Percentiles rank a stretch among this genome's conserved stretches.
Conservation (phyloP, 108 stramenopile species). For the Discostella pseudostelligera region DNA sequence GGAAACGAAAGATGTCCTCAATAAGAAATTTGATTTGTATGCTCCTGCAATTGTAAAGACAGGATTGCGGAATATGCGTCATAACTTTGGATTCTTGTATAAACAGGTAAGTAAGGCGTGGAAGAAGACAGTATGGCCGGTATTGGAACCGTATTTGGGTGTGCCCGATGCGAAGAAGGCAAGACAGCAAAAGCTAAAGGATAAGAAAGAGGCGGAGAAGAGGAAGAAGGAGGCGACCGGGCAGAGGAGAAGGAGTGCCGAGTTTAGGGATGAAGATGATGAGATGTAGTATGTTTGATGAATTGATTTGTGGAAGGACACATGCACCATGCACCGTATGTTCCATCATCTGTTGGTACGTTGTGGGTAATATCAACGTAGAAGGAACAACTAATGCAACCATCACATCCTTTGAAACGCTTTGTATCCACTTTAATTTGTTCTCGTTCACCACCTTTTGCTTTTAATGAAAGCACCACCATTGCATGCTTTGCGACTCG, state of each 20-base stretch:
- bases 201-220: conserved; percentile 64
- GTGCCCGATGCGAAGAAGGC: conserved; percentile 71
- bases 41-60: conserved; percentile 74
- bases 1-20: conserved; percentile 56
- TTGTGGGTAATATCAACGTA: no score
- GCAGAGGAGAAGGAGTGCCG: conserved; percentile 62
- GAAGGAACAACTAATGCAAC: no score
- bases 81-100: conserved; percentile 67
- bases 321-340: no score
- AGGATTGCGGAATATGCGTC: conserved; percentile 71
- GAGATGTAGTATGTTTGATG: conserved; percentile 37
- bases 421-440: no score
- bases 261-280: conserved; percentile 84
- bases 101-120: conserved; percentile 69
- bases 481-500: no score
- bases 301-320: no score
- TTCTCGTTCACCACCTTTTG: no score
- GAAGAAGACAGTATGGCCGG: conserved; percentile 82
- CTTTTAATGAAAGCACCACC: no score
- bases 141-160: conserved; percentile 78
- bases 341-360: neutral
- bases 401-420: neutral
- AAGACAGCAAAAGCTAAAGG: conserved; percentile 75
- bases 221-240: conserved; percentile 45
- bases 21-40: conserved; percentile 64